Evolutionary conservation across 2,329 filamentous ascomycete species (phyloP).

Genomic region (Claviceps pazoutovae): DNA sequence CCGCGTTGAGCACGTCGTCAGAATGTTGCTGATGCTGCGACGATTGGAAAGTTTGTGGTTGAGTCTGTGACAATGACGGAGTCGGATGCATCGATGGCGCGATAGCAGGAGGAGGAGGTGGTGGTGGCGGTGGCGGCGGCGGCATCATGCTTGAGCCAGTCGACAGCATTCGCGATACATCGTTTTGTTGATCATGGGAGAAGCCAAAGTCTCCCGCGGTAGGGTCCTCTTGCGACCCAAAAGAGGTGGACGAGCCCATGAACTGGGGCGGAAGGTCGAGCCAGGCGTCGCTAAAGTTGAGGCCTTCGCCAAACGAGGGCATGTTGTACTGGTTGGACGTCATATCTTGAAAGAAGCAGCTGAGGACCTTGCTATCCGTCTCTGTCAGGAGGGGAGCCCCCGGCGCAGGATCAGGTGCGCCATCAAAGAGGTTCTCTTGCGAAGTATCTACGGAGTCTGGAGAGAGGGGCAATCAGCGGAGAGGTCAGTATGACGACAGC

Average conservation of each 20-base stretch:
- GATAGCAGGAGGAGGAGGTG: neutral
- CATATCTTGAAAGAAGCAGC: slow-evolving; percentile 42
- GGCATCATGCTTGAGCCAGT: slow-evolving; percentile 20
- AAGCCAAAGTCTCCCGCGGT: slow-evolving; percentile 7
- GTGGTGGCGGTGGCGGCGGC: slow-evolving; percentile 17
- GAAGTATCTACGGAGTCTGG: slow-evolving; percentile 31
- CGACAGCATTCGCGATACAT: slow-evolving; percentile 7
- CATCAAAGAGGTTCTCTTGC: slow-evolving; percentile 33
- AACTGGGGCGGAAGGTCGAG: slow-evolving; percentile 48
- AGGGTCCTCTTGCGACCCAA: slow-evolving; percentile 33
- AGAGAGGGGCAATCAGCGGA: slow-evolving; percentile 4
- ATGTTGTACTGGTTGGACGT: slow-evolving; percentile 35
- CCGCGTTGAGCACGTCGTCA: slow-evolving; percentile 42
- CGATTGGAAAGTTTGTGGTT: slow-evolving; percentile 2
- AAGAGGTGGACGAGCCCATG: slow-evolving; percentile 51
- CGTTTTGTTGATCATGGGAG: slow-evolving; percentile 8
- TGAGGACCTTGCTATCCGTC: slow-evolving; percentile 43
- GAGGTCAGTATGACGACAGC: slow-evolving; percentile 1
- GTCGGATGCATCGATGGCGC: neutral
- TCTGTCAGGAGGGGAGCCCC: slow-evolving; percentile 53
- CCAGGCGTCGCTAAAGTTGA: slow-evolving; percentile 38
- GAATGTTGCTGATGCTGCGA: slow-evolving; percentile 17
- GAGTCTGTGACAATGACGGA: slow-evolving; percentile 7
- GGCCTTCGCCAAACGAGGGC: slow-evolving; percentile 36
- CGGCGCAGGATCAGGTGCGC: slow-evolving; percentile 44